Conservation (phyloP, 2,329 filamentous ascomycete species). For the Epichloe coenophiala region DNA sequence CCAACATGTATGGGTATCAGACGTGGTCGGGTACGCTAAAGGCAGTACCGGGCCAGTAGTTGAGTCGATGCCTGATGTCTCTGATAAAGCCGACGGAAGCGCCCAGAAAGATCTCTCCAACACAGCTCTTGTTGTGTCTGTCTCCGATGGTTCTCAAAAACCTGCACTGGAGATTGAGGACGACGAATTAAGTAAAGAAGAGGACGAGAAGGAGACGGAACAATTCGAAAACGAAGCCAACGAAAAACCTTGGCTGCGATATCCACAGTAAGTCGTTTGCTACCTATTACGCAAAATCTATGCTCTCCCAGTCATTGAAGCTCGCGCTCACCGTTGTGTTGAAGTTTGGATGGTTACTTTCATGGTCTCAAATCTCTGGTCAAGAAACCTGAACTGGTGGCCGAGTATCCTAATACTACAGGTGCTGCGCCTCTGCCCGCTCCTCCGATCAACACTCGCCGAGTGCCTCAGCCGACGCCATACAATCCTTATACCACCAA, state of each 20-base stretch:
- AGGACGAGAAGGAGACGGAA: slow-evolving; percentile 17
- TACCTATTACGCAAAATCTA: too few relatives aligned
- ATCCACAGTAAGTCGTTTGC: slow-evolving; percentile 20
- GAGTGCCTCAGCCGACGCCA: slow-evolving; percentile 28
- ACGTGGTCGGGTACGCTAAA: slow-evolving; percentile 2
- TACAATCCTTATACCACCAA: slow-evolving; percentile 57
- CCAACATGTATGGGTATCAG: slow-evolving; percentile 10
- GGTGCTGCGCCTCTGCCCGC: slow-evolving; percentile 20
- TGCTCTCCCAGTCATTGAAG: not conserved
- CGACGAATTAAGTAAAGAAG: slow-evolving; percentile 12
- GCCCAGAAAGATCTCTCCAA: not conserved
- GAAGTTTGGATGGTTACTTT: slow-evolving; percentile 68
- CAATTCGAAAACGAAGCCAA: slow-evolving; percentile 17
- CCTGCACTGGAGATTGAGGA: slow-evolving; percentile 10
- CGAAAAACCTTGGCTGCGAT: slow-evolving; percentile 27
- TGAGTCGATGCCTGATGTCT: not conserved
- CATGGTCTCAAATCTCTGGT: slow-evolving; percentile 63
- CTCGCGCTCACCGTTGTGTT: not conserved
- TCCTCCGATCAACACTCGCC: slow-evolving; percentile 18
- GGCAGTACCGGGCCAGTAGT: not conserved
- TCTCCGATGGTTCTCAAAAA: not conserved
- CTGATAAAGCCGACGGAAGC: not conserved
- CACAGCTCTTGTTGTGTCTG: not conserved
- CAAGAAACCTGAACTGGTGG: slow-evolving; percentile 44
- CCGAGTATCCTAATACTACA: slow-evolving; percentile 54